Evolutionary conservation across 148 eudicot genomes (phyloP), one percentile per base, ranked within the genome.

Genomic region (Linanthus parryae): DNA sequence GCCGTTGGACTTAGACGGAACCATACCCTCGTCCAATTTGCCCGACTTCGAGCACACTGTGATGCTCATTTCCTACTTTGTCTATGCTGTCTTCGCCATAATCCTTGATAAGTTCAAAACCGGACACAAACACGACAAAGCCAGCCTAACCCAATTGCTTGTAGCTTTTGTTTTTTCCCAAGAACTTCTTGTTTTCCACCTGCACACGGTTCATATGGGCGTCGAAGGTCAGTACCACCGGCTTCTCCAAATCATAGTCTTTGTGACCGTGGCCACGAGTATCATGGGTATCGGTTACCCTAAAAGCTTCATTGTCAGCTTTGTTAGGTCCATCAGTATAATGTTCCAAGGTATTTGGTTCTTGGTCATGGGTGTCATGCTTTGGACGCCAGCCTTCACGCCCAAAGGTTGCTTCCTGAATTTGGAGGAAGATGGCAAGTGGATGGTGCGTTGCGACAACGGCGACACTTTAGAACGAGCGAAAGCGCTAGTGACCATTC

Each of bases 141-240:
- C n/a, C n/a, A 80, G 63, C 16, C 57, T 89, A 16, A 44, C 86
- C 15, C 79, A 70, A 38, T 27, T 85, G 29, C 51, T 89, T 2
- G 83, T 47, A 0, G 76, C 82, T 0, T 30, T 73, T 7, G 85
- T 81, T 16, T 89, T 85, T 48, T 83, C 59, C 2, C 94, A 85
- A 46, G 73, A 82, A 46, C 62, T 85, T 20, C 72, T 89, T 22
- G 29, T 89, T 25, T 89, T 89, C 70, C 85, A 85, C 70, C 78
- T 84, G 53, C 97, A 89, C 66, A 84, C 97, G 0, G 19, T 85
- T 8, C 97, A 89, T 59, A 69, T 77, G 88, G 97, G 97, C 1
- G 73, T 89, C 1, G 97, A 89, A 42, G 97, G 97, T 0, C 90
- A 85, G 34, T 82, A 89, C 72, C 97, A 89, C 17, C 59, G 76